Evolutionary conservation across 2,329 filamentous ascomycete genomes (phyloP).

Genomic region (Huntiella moniliformis): DNA sequence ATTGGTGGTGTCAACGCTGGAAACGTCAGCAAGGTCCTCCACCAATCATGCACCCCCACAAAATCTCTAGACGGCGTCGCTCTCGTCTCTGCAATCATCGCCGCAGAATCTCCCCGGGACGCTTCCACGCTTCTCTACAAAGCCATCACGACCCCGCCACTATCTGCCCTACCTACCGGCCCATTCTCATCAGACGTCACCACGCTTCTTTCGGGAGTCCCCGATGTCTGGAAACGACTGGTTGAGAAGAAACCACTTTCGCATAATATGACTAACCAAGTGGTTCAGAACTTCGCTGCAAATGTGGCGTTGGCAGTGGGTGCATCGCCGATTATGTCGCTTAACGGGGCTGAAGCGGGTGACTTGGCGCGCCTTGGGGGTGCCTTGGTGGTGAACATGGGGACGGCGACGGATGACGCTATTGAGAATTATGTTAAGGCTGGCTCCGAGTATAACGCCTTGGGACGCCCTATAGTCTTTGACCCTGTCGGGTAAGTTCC

Average conservation of each 20-base stretch:
- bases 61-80: conserved; percentile 65
- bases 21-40: conserved; percentile 57
- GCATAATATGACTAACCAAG: conserved; percentile 92
- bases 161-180: conserved; percentile 14
- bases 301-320: conserved; percentile 75
- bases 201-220: conserved; percentile 12
- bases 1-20: conserved; percentile 73
- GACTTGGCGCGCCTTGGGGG: conserved; percentile 65
- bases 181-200: no score
- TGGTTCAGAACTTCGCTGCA: conserved; percentile 87
- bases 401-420: conserved; percentile 63
- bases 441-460: conserved; percentile 61
- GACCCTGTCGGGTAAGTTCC: conserved; percentile 62
- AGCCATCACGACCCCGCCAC: conserved; percentile 28
- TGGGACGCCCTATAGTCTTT: conserved; percentile 57
- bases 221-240: conserved; percentile 39
- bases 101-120: conserved; percentile 44
- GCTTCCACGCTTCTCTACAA: conserved; percentile 39
- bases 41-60: conserved; percentile 37
- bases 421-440: conserved; percentile 55
- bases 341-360: conserved; percentile 60
- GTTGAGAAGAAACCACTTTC: conserved; percentile 50
- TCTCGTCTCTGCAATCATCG: conserved; percentile 76
- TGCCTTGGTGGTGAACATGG: conserved; percentile 84
- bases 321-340: conserved; percentile 86